A percentile compares a stretch with the other conserved stretches of the same genome.
Evolutionary conservation across 345 rosid species (phyloP).

Genomic region (Mallotus nudiflorus): DNA sequence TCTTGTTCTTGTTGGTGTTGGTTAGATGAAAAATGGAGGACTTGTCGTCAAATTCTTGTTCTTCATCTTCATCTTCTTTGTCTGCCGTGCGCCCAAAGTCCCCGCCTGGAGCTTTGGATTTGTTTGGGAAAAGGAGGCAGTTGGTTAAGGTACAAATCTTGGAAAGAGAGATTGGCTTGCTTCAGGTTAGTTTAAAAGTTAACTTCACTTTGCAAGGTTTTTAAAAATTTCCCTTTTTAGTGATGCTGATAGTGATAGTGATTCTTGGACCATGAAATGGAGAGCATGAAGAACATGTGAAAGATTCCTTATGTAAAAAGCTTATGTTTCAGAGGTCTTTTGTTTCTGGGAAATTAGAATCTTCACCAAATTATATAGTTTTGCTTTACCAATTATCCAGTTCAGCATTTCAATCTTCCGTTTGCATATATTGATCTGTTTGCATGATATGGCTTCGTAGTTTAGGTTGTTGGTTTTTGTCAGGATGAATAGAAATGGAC

Average conservation of each 20-base stretch:
- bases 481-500: no score
- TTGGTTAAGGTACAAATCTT: constrained; percentile 44
- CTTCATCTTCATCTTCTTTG: constrained; percentile 17
- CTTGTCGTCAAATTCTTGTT: not conserved
- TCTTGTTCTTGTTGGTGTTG: not conserved
- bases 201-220: constrained; percentile 2
- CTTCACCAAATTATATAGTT: not conserved
- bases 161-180: constrained; percentile 47
- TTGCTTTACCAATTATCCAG: not conserved
- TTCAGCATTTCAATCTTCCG: not conserved
- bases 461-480: no score
- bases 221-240: not conserved
- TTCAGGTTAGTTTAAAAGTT: constrained; percentile 31
- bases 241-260: not conserved
- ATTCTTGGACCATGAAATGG: no score
- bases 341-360: not conserved
- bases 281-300: no score
- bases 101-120: constrained; percentile 40
- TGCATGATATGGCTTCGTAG: no score
- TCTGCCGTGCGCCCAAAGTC: constrained; percentile 37
- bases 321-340: not conserved
- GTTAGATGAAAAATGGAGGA: not conserved
- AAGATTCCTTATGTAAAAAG: not conserved
- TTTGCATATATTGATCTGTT: not conserved
- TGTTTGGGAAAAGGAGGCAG: constrained; percentile 48